phyloP scores from a whole-genome alignment of 306 rosid species.

The Pterocarpus macrocarpus region DNA sequence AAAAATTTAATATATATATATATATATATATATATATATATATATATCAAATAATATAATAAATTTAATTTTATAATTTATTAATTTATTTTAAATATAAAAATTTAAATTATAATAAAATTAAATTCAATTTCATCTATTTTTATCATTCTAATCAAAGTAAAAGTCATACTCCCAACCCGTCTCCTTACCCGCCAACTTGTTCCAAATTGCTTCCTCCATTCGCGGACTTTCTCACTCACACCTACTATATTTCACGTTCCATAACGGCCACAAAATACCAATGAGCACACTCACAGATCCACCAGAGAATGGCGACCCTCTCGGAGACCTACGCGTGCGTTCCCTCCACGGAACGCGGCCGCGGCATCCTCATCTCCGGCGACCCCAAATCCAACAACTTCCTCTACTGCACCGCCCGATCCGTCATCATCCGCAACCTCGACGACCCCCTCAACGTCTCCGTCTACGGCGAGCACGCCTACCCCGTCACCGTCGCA shows the following conservation, averaged over 20 bases:
- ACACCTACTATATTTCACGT: not conserved
- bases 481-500: conserved; percentile 88
- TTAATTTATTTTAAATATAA: too few species aligned
- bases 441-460: conserved; percentile 83
- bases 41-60: too few species aligned
- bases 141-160: too few species aligned
- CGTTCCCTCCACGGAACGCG: conserved; percentile 87
- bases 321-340: conserved; percentile 79
- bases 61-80: too few species aligned
- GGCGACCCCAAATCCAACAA: conserved; percentile 80
- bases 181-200: conserved; percentile 44
- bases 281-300: not conserved
- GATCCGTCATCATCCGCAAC: conserved; percentile 84
- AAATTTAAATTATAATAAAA: too few species aligned
- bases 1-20: too few species aligned
- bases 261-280: conserved; percentile 1
- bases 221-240: conserved; percentile 27
- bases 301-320: conserved; percentile 48
- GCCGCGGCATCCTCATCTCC: conserved; percentile 94
- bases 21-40: too few species aligned
- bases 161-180: too few species aligned
- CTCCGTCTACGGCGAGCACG: conserved; percentile 86
- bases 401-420: conserved; percentile 85
- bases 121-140: too few species aligned
- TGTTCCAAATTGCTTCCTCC: conserved; percentile 51